Evolutionary conservation across 768 basidiomycete species (phyloP).

Genomic region (Pilatotrama ljubarskyi): DNA sequence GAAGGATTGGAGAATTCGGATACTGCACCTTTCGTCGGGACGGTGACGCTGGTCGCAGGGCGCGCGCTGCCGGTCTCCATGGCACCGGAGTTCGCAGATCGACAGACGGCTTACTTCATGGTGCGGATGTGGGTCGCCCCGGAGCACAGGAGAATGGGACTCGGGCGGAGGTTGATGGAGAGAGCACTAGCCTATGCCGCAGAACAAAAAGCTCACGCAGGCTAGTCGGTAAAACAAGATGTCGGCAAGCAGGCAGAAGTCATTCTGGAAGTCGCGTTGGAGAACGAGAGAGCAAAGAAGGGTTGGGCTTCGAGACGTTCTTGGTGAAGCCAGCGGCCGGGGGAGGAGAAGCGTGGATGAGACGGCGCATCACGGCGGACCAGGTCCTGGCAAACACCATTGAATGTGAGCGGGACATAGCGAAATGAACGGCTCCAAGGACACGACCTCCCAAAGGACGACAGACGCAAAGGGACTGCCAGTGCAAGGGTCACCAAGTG

Average conservation of each 20-base stretch:
- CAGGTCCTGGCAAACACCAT: too few species aligned
- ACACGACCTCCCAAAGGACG: too few species aligned
- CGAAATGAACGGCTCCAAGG: too few species aligned
- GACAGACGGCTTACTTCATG: not conserved
- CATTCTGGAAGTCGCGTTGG: not conserved
- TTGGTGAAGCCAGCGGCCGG: not conserved
- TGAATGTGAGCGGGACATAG: too few species aligned
- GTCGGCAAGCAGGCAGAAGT: not conserved
- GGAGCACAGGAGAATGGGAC: not conserved
- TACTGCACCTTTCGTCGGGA: not conserved
- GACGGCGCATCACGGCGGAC: not conserved
- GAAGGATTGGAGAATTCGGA: not conserved
- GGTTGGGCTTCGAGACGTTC: not conserved
- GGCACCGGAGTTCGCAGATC: not conserved
- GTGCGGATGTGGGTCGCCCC: conserved; percentile 5
- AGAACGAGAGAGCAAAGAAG: not conserved
- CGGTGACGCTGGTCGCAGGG: not conserved
- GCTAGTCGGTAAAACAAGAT: too few species aligned
- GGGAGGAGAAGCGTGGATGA: not conserved
- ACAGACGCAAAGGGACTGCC: too few species aligned
- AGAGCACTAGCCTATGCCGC: not conserved
- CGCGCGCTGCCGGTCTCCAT: not conserved
- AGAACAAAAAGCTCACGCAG: not conserved
- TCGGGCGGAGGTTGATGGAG: not conserved
- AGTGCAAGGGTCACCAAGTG: too few species aligned